Base-by-base conservation (phyloP, 2,329 filamentous ascomycete species). In the Paraphaeosphaeria minitans region DNA sequence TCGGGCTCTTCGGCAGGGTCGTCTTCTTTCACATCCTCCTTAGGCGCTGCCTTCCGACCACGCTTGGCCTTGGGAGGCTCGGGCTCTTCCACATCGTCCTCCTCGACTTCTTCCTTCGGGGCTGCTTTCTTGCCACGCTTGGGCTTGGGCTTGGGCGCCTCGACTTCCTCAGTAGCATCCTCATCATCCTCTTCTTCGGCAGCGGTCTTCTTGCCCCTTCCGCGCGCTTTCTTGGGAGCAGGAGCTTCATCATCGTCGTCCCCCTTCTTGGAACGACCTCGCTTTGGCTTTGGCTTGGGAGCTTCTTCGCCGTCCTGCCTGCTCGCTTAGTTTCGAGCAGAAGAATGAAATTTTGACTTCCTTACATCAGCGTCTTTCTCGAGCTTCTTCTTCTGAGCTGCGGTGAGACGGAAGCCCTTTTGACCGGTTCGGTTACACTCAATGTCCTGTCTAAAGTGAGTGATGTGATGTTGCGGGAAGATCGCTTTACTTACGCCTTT, bases 371-470 rank as follows among this genome's bases (percentile, higher is more conserved):
- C 67, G 21, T 62, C 63, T 27, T 71, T 71, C 41, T 69, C 58
- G 19, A 42, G 69, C 54, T 70, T 72, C 64, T 76, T 74, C 58
- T 72, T 73, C 64, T 67, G 76, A 47, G 70, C 47, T 59, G 71
- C 64, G 64, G 56, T 63, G 7, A 12, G 61, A 22, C 86, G 87
- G 70, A 90, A 91, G 24, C 89, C 89, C 59, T 80, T 83, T 67
- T 83, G 81, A 16, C 90, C 90, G 3, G 85, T 88, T 21, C 84
- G 82, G 73, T 95, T 96, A 78, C 86, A 85, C 70, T 90, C 89
- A 3, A 85, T 80, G 65, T 96, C 91, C 91, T 95, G 52, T 24
- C 6, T 22, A 29, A 22, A 58, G 69, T 31, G 68, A 64, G 47
- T 21, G 9, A 12, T 93, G 49, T 42, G 10, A 37, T 33, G 33